Base-by-base conservation (phyloP, 2,329 filamentous ascomycete genomes). In the Cryphonectria japonica region DNA sequence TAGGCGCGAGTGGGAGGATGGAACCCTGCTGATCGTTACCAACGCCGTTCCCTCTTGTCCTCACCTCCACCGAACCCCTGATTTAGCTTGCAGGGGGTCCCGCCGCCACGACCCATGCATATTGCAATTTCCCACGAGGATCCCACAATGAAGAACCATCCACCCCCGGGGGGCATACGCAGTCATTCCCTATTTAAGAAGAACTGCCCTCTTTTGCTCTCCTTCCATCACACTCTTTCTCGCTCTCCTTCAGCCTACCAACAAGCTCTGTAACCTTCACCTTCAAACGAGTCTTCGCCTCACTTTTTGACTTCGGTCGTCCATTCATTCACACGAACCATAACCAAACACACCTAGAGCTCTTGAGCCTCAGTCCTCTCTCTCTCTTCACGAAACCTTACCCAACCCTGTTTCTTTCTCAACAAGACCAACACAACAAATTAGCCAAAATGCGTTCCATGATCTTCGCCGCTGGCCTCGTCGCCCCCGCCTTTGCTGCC, bases 361-460 rank as follows among this genome's bases (percentile, higher is more conserved):
- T 7, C 75, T 75, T 54, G 61, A 75, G 77, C 76, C 78, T 78
- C 75, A 74, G 67, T 75, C 77, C 65, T 68, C 73, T 78, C 75
- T 76, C 77, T 50, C 19, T 50, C 43, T 50, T 7, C 11, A 50
- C 19, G 46, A n/a, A n/a, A 50, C 16, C 34, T 34, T 34, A 41
- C 41, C 41, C 71, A 73, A 43, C 67, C 62, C 37, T 26, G 26
- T 11, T 54, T 63, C 67, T 69, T 71, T 69, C 74, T 74, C 71
- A 71, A 70, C 74, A 68, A 75, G 74, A 67, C 69, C 73, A 66
- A 66, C 59, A 69, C 71, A 52, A 60, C 54, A 68, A 73, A 78
- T 74, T 66, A 61, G 76, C 84, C 87, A 90, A 89, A 78, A 90
- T 90, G 88, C 86, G 86, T 87, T 89, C 89, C 86, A 78, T 85